phyloP scores from a whole-genome alignment of 1,139 yeast species.

The Geotrichum fermentans region DNA sequence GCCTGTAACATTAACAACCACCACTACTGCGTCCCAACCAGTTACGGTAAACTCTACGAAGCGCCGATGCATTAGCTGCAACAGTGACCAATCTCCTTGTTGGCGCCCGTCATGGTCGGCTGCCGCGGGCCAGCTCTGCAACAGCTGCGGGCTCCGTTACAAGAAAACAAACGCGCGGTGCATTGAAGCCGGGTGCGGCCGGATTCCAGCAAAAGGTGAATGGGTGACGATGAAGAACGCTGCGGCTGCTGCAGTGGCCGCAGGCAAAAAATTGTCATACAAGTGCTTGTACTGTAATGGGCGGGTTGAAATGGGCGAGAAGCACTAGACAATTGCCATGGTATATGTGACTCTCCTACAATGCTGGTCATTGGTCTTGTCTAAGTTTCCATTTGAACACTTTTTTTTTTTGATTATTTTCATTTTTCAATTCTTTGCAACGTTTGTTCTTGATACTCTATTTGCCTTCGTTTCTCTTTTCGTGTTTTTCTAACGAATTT shows the following conservation, averaged over 20 bases:
- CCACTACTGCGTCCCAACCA: slow-evolving; percentile 1
- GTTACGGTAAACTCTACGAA: slow-evolving; percentile 11
- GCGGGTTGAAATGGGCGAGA: slow-evolving; percentile 43
- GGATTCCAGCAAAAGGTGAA: slow-evolving; percentile 95
- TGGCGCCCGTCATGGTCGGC: slow-evolving; percentile 97
- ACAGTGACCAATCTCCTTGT: slow-evolving; percentile 88
- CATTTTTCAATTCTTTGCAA: not conserved
- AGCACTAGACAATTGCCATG: not conserved
- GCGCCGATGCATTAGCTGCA: slow-evolving; percentile 75
- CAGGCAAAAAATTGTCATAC: slow-evolving; percentile 33
- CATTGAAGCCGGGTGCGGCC: slow-evolving; percentile 63
- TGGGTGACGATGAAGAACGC: slow-evolving; percentile 84
- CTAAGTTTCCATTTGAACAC: not conserved
- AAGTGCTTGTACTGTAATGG: slow-evolving; percentile 69
- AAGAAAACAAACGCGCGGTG: slow-evolving; percentile 93
- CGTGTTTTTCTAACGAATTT: not conserved
- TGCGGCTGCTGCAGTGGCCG: slow-evolving; percentile 44
- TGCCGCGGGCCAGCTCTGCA: slow-evolving; percentile 86
- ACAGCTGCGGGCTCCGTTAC: slow-evolving; percentile 90
- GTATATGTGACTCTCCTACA: not conserved
- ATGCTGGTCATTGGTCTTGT: not conserved
- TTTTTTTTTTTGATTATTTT: not conserved
- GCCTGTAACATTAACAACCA: not conserved
- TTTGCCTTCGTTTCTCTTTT: not conserved
- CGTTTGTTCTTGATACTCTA: not conserved